Conservation (phyloP, 345 rosid genomes). For the Syzygium aromaticum region DNA sequence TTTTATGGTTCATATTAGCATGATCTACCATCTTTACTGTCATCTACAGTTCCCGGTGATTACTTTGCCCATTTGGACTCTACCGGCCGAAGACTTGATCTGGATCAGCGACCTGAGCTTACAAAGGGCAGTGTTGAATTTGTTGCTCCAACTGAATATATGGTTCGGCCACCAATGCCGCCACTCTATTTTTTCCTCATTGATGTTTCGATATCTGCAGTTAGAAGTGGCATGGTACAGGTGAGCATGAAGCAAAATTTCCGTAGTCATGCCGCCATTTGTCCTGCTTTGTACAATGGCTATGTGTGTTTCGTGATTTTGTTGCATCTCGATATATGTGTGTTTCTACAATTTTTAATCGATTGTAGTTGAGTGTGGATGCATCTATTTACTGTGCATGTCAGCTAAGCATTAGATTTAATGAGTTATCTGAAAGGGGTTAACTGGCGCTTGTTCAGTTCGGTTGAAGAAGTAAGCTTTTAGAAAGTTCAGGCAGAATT, state of each 20-base stretch:
- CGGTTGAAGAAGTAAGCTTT: background rate
- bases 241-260: conserved; percentile 30
- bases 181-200: conserved; percentile 93
- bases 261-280: background rate
- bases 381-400: background rate
- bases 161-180: conserved; percentile 99
- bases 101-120: conserved; percentile 96
- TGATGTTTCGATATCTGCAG: conserved; percentile 89
- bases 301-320: background rate
- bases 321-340: background rate
- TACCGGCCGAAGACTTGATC: conserved; percentile 78
- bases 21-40: background rate
- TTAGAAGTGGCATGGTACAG: conserved; percentile 94
- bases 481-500: background rate
- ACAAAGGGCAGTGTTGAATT: conserved; percentile 87
- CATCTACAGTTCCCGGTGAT: conserved; percentile 77
- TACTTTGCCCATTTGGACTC: conserved; percentile 93
- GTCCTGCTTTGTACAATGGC: background rate
- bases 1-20: background rate
- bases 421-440: background rate
- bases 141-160: conserved; percentile 97
- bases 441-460: background rate
- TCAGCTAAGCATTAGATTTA: background rate
- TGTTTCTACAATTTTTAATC: background rate
- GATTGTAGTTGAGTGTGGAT: background rate